Evolutionary conservation across 805 yeast genomes (phyloP).

Genomic region (Nakazawaea pomicola): DNA sequence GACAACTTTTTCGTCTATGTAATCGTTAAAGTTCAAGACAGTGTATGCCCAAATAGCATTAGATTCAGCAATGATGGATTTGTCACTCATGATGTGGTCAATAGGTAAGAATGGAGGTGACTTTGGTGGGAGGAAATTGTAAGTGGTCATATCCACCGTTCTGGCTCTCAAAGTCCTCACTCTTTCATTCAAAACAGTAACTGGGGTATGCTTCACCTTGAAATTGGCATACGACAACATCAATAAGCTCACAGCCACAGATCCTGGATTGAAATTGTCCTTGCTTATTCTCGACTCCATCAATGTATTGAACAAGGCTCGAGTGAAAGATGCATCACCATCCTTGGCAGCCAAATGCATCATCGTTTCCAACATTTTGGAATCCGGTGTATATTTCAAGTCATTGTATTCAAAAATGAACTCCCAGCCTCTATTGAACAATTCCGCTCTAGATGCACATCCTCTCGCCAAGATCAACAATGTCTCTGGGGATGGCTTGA

Average conservation of each 20-base stretch:
- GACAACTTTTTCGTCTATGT: slow-evolving; percentile 37
- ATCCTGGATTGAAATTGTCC: slow-evolving; percentile 17
- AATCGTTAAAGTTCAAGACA: slow-evolving; percentile 35
- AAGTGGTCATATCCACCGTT: slow-evolving; percentile 24
- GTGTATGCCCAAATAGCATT: slow-evolving; percentile 68
- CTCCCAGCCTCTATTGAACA: slow-evolving; percentile 66
- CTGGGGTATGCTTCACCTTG: slow-evolving; percentile 21
- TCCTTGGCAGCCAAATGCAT: slow-evolving; percentile 72
- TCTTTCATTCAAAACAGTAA: slow-evolving; percentile 31
- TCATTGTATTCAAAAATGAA: slow-evolving; percentile 62
- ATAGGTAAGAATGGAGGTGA: slow-evolving; percentile 72
- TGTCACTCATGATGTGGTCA: slow-evolving; percentile 30
- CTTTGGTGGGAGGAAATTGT: slow-evolving; percentile 21
- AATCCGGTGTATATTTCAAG: slow-evolving; percentile 25
- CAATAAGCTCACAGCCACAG: slow-evolving; percentile 30
- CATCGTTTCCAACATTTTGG: slow-evolving; percentile 58
- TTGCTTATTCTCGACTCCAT: slow-evolving; percentile 25
- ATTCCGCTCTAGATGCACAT: slow-evolving; percentile 48
- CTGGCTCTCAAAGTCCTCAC: slow-evolving; percentile 39
- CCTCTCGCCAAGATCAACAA: slow-evolving; percentile 61
- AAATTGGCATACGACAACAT: slow-evolving; percentile 35
- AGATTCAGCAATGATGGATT: slow-evolving; percentile 63
- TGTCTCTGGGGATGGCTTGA: slow-evolving; percentile 38
- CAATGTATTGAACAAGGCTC: slow-evolving; percentile 58
- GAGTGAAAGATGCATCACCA: slow-evolving; percentile 67